A percentile compares a stretch with the other conserved stretches of the same genome.
These are phyloP conservation scores for maize (Zea mays) DNA, from an alignment of 176 grass and related monocot species.

Conservation along the genomic window DNA sequence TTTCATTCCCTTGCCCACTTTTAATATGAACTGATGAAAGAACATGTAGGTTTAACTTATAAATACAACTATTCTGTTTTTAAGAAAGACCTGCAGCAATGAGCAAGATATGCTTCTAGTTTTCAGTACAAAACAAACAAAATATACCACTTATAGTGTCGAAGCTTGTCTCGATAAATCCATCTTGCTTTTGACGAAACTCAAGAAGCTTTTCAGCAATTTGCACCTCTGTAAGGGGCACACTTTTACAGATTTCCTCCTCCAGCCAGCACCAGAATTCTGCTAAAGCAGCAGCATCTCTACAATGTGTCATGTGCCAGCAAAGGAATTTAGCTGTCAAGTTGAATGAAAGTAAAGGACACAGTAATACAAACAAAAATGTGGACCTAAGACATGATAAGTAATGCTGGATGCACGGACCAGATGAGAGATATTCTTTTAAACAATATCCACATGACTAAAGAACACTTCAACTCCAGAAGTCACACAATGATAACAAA, in stretches of 20 bases:
- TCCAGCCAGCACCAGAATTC: conserved; percentile 98
- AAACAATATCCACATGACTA: background rate
- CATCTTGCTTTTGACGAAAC: conserved; percentile 87
- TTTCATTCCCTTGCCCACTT: too few relatives aligned
- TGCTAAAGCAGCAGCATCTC: conserved; percentile 93
- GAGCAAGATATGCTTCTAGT: too few relatives aligned
- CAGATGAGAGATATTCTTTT: background rate
- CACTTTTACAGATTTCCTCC: conserved; percentile 56
- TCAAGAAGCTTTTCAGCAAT: conserved; percentile 84
- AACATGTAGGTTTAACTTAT: too few relatives aligned
- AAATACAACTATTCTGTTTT: too few relatives aligned
- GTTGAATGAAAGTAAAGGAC: conserved; percentile 28
- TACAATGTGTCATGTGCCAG: conserved; percentile 44
- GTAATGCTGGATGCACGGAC: background rate
- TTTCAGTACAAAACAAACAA: background rate
- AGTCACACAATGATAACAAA: background rate
- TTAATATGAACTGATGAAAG: too few relatives aligned
- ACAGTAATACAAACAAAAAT: background rate
- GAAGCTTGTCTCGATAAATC: conserved; percentile 92
- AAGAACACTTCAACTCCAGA: background rate
- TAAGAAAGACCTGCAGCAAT: too few relatives aligned
- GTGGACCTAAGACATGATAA: background rate
- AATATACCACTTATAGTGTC: conserved; percentile 95
- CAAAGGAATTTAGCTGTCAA: conserved; percentile 9
- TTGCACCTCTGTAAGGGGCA: conserved; percentile 70